Percentiles rank a stretch among this genome's conserved stretches.
phyloP scores from a whole-genome alignment of 2,329 filamentous ascomycete genomes.

The Dactylella cylindrospora region DNA sequence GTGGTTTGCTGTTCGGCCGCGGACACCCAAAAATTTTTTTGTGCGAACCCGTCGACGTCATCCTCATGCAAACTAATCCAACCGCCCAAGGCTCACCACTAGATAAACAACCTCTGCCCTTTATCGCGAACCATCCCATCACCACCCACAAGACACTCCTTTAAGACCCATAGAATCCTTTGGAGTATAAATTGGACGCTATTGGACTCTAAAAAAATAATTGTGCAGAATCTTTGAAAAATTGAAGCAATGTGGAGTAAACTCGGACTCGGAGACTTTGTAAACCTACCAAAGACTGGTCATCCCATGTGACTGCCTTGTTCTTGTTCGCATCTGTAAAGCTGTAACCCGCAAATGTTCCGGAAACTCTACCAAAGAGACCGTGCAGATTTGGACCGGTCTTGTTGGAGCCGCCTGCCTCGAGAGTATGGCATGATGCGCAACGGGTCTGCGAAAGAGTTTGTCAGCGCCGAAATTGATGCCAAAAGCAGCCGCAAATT shows the following conservation, averaged over 20 bases:
- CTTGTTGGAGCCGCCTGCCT: slow-evolving; percentile 90
- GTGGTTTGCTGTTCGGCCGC: too few species aligned
- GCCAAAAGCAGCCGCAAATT: slow-evolving; percentile 8
- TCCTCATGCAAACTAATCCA: slow-evolving; percentile 19
- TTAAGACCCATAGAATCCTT: too few species aligned
- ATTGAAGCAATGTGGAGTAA: too few species aligned
- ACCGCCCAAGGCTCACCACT: too few species aligned
- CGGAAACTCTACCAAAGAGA: slow-evolving; percentile 94
- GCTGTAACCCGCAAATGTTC: slow-evolving; percentile 84
- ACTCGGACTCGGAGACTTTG: background rate
- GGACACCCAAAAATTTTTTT: slow-evolving; percentile 21
- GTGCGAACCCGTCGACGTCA: slow-evolving; percentile 28
- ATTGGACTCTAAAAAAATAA: too few species aligned
- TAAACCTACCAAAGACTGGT: slow-evolving; percentile 72
- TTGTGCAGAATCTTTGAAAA: too few species aligned
- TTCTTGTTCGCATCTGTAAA: slow-evolving; percentile 99
- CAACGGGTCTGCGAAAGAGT: slow-evolving; percentile 82
- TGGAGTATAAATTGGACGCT: too few species aligned
- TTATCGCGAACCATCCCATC: too few species aligned
- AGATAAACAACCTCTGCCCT: too few species aligned
- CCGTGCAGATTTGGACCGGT: slow-evolving; percentile 95
- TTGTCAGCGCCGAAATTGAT: slow-evolving; percentile 49
- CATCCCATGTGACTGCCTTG: slow-evolving; percentile 86
- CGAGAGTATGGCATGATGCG: slow-evolving; percentile 97
- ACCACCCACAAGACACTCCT: too few species aligned